phyloP scores from a whole-genome alignment of 805 yeast genomes.

The Tetrapisispora arboricola region DNA sequence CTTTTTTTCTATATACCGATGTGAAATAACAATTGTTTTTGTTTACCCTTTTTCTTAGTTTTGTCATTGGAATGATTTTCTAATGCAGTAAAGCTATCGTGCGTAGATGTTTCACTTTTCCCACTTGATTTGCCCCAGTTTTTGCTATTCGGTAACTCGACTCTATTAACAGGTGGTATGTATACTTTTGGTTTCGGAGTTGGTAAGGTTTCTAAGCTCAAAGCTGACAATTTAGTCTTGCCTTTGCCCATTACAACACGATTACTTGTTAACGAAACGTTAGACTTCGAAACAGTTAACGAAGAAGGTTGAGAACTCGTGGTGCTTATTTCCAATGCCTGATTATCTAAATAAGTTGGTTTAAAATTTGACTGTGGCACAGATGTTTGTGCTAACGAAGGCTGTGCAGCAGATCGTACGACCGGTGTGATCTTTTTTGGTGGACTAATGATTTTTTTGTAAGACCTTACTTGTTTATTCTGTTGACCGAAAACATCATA shows the following conservation, averaged over 20 bases:
- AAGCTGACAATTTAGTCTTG: constrained; percentile 12
- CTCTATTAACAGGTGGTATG: constrained; percentile 51
- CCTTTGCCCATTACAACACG: constrained; percentile 1
- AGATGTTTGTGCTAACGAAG: neutral
- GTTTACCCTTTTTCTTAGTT: constrained; percentile 33
- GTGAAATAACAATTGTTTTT: constrained; percentile 44
- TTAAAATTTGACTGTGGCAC: neutral
- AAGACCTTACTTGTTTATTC: constrained; percentile 1
- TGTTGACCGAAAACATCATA: constrained; percentile 15
- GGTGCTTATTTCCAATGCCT: neutral
- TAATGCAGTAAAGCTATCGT: constrained; percentile 8
- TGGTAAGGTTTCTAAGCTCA: constrained; percentile 42
- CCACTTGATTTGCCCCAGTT: constrained; percentile 24
- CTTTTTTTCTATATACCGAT: constrained; percentile 37
- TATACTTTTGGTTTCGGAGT: constrained; percentile 23
- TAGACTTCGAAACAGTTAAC: constrained; percentile 1
- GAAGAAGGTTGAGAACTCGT: constrained; percentile 13
- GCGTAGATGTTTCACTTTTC: neutral
- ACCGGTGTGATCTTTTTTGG: neutral
- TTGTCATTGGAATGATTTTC: constrained; percentile 7
- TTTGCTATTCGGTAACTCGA: constrained; percentile 28
- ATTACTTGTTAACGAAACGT: neutral
- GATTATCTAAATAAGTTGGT: neutral
- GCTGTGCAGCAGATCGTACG: neutral
- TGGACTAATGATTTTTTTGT: neutral